phyloP scores from a whole-genome alignment of 208 protist species.

The Acanthamoeba sp. region DNA sequence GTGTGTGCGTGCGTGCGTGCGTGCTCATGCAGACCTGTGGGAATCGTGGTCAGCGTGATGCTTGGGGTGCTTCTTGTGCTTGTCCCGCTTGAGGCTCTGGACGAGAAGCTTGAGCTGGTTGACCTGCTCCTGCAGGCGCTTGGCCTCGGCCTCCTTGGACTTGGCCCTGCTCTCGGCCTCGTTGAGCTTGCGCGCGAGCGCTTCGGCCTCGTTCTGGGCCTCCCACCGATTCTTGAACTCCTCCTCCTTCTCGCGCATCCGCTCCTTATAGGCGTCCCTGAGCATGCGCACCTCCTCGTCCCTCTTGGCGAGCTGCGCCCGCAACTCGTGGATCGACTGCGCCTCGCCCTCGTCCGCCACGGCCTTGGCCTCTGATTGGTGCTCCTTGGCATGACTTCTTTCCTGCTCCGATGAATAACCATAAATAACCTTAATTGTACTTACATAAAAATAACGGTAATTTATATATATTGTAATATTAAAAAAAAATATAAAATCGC shows the following conservation, averaged over 20 bases:
- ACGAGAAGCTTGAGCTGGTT: not conserved
- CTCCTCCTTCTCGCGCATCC: conserved; percentile 17
- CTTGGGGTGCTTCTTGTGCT: too few species aligned
- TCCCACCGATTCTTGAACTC: conserved; percentile 12
- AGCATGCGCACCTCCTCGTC: not conserved
- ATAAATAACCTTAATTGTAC: too few species aligned
- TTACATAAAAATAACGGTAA: too few species aligned
- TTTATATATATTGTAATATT: not conserved
- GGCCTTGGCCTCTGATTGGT: too few species aligned
- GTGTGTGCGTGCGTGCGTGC: too few species aligned
- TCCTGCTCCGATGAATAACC: not conserved
- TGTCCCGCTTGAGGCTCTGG: not conserved
- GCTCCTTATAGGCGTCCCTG: conserved; percentile 7
- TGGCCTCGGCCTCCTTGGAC: not conserved
- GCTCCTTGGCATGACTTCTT: not conserved
- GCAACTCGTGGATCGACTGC: not conserved
- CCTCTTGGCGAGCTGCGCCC: not conserved
- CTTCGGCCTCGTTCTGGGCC: not conserved
- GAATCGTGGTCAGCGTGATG: too few species aligned
- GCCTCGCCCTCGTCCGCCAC: not conserved
- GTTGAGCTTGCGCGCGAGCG: conserved; percentile 14
- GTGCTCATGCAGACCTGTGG: too few species aligned
- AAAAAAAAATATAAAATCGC: not conserved
- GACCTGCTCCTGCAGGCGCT: not conserved
- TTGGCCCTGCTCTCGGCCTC: not conserved